Conservation (phyloP, 177 flowering plant genomes). For the Vitis hybrid region DNA sequence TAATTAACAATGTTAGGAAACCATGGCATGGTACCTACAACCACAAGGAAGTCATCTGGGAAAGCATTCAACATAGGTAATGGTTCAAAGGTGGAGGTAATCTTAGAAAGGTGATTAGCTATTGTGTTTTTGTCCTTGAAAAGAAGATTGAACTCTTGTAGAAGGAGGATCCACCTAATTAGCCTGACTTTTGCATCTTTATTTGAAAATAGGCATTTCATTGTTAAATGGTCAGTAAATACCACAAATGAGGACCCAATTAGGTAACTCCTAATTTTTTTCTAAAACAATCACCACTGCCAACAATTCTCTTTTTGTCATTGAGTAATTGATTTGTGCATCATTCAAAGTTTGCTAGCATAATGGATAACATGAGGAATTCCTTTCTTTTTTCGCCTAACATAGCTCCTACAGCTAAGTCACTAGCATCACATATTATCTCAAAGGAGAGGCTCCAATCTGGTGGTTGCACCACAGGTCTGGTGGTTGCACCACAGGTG, state of each 20-base stretch:
- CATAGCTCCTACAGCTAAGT: conserved; percentile 13
- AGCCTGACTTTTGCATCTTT: conserved; percentile 17
- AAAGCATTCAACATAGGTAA: no score
- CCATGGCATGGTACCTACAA: no score
- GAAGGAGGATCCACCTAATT: not conserved
- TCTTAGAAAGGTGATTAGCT: conserved; percentile 12
- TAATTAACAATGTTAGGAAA: not conserved
- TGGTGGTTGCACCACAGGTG: not conserved
- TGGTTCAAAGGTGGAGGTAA: not conserved
- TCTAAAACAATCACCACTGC: not conserved
- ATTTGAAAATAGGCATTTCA: not conserved
- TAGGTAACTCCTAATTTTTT: conserved; percentile 12
- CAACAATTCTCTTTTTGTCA: conserved; percentile 9
- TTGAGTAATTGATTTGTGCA: not conserved
- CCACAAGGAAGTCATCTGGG: rapidly evolving
- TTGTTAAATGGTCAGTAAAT: not conserved
- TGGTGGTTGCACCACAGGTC: not conserved
- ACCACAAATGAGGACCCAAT: conserved; percentile 2
- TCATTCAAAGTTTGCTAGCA: conserved; percentile 10
- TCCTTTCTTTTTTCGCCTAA: conserved; percentile 7
- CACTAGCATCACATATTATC: conserved; percentile 14
- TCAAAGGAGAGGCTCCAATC: conserved; percentile 13
- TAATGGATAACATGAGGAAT: conserved; percentile 3
- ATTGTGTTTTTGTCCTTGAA: conserved; percentile 7
- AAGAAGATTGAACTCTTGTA: not conserved